These are phyloP conservation scores for Gigaspora rosea DNA, from an alignment of 192 early-diverging fungal species.

Conservation along the genomic window DNA sequence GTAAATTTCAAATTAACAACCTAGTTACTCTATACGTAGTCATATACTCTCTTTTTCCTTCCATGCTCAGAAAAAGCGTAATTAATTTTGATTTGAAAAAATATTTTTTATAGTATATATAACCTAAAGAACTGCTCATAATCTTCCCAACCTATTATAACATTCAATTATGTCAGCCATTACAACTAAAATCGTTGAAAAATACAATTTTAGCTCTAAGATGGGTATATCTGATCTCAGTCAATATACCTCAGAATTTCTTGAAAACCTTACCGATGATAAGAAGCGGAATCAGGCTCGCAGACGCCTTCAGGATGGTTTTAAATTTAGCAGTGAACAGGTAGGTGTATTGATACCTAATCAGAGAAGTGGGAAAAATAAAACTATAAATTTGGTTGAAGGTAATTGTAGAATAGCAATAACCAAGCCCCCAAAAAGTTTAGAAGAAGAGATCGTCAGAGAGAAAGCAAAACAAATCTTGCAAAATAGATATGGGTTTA, in stretches of 20 bases:
- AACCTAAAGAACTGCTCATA: background rate
- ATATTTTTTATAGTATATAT: conserved; percentile 10
- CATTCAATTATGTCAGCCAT: conserved; percentile 14
- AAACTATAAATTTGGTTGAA: too few species aligned
- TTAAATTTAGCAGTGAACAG: conserved; percentile 25
- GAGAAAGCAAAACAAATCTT: too few species aligned
- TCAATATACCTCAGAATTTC: conserved; percentile 13
- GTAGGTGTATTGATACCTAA: conserved; percentile 23
- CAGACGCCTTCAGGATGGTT: background rate
- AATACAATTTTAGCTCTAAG: conserved; percentile 21
- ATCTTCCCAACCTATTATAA: conserved; percentile 4
- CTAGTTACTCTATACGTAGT: background rate
- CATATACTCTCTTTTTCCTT: background rate
- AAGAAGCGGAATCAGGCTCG: background rate
- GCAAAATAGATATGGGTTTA: too few species aligned
- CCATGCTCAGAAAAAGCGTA: background rate
- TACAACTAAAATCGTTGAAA: conserved; percentile 14
- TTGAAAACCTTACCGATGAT: conserved; percentile 13
- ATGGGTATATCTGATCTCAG: conserved; percentile 3
- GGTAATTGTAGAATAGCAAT: too few species aligned
- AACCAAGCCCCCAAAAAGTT: too few species aligned
- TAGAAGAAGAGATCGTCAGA: too few species aligned
- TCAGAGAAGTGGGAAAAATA: too few species aligned
- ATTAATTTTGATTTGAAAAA: conserved; percentile 9
- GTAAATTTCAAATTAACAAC: background rate